Conservation (phyloP, 257 asterid species). For the Forsythia viridissima region DNA sequence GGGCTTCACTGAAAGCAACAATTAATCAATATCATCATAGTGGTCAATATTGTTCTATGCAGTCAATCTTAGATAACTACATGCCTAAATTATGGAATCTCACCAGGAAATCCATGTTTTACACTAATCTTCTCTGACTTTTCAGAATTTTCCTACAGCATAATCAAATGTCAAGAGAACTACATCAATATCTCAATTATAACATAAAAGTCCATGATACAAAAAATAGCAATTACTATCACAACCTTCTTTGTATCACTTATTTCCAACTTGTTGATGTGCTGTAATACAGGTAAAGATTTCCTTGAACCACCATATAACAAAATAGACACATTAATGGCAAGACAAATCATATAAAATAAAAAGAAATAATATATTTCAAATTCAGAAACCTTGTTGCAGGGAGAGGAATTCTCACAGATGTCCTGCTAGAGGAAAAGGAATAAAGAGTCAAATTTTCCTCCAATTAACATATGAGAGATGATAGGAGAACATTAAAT, state of each 20-base stretch:
- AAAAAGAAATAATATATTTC: conserved; percentile 19
- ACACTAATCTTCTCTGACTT: conserved; percentile 41
- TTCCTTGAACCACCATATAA: conserved; percentile 53
- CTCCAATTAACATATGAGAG: conserved; percentile 4
- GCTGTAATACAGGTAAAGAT: conserved; percentile 65
- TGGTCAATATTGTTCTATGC: background rate
- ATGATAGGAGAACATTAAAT: conserved; percentile 3
- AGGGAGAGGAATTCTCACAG: conserved; percentile 47
- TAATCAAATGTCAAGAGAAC: conserved; percentile 12
- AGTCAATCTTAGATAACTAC: conserved; percentile 14
- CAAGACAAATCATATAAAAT: conserved; percentile 21
- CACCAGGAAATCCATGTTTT: conserved; percentile 69
- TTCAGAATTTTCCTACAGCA: conserved; percentile 46
- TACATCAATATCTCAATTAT: conserved; percentile 20
- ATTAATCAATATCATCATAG: conserved; percentile 10
- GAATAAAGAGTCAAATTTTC: conserved; percentile 8
- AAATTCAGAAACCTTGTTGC: conserved; percentile 50
- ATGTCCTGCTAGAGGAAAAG: conserved; percentile 48
- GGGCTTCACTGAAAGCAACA: conserved; percentile 61
- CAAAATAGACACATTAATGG: conserved; percentile 29
- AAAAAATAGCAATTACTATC: conserved; percentile 23
- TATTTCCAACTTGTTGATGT: conserved; percentile 38
- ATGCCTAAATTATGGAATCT: conserved; percentile 30
- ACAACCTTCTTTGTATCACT: conserved; percentile 52
- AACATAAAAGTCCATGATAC: conserved; percentile 6